Conservation (phyloP, 257 asterid genomes). For the Capsicum pubescens region DNA sequence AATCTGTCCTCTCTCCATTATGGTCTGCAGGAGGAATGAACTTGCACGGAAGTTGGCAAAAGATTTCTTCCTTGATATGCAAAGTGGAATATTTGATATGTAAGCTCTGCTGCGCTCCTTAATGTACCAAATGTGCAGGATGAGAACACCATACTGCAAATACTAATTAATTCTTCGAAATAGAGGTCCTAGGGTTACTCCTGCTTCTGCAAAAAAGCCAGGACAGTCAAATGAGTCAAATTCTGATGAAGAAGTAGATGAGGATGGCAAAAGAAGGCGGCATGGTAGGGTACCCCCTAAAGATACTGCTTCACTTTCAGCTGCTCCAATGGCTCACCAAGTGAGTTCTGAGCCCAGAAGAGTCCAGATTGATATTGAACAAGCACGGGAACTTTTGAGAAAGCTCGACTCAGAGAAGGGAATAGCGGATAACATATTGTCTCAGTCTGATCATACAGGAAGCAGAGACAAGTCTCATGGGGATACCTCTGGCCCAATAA, state of each 20-base stretch:
- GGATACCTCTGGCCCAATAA: slow-evolving; percentile 78
- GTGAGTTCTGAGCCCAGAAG: slow-evolving; percentile 76
- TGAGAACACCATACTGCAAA: neutral
- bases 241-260: slow-evolving; percentile 83
- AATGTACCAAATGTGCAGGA: neutral
- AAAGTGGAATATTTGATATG: slow-evolving; percentile 83
- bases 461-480: slow-evolving; percentile 82
- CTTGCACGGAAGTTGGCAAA: slow-evolving; percentile 74
- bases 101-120: slow-evolving; percentile 44
- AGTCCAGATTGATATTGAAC: slow-evolving; percentile 77
- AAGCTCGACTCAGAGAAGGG: slow-evolving; percentile 86
- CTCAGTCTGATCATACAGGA: slow-evolving; percentile 70
- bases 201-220: slow-evolving; percentile 62
- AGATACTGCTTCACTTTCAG: slow-evolving; percentile 58
- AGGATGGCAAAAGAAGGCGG: slow-evolving; percentile 66
- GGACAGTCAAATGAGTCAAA: slow-evolving; percentile 71
- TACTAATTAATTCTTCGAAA: slow-evolving; percentile 26
- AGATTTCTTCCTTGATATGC: slow-evolving; percentile 82
- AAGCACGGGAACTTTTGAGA: slow-evolving; percentile 72
- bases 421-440: slow-evolving; percentile 77
- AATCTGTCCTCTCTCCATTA: slow-evolving; percentile 4
- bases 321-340: slow-evolving; percentile 90
- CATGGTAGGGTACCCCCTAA: slow-evolving; percentile 60
- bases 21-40: slow-evolving; percentile 76
- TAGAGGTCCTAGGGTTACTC: slow-evolving; percentile 79